phyloP scores from a whole-genome alignment of 2,329 filamentous ascomycete genomes.

The Colletotrichum simmondsii region DNA sequence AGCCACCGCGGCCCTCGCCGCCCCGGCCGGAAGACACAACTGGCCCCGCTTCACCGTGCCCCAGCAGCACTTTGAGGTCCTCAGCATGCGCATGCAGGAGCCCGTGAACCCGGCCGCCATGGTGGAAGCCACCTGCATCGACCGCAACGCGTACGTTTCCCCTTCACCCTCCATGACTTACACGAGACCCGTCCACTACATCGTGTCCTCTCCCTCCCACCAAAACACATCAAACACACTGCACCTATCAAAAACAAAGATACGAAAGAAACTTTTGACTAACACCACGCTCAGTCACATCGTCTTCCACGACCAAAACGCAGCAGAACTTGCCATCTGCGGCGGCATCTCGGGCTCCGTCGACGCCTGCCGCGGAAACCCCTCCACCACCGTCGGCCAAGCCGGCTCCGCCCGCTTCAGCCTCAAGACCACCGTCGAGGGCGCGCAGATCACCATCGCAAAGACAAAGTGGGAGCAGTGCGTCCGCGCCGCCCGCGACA shows the following conservation, averaged over 20 bases:
- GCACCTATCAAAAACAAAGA: neutral
- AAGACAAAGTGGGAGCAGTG: conserved; percentile 66
- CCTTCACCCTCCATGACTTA: neutral
- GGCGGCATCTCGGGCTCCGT: conserved; percentile 61
- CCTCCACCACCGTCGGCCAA: conserved; percentile 54
- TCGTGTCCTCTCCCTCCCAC: neutral
- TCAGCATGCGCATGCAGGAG: conserved; percentile 51
- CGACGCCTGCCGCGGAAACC: conserved; percentile 56
- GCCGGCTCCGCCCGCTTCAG: conserved; percentile 60
- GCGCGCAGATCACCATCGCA: conserved; percentile 62
- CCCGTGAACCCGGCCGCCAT: conserved; percentile 54
- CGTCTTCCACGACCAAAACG: conserved; percentile 60
- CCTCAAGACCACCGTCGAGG: conserved; percentile 52
- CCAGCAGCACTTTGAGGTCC: conserved; percentile 56
- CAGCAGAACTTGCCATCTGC: conserved; percentile 61
- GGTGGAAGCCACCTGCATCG: conserved; percentile 51
- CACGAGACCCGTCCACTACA: neutral
- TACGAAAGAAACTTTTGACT: neutral
- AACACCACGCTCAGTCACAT: conserved; percentile 44
- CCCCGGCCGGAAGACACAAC: conserved; percentile 37
- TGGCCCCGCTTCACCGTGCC: conserved; percentile 51
- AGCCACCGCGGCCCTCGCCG: conserved; percentile 44
- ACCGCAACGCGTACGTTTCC: conserved; percentile 51
- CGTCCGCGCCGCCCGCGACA: conserved; percentile 61
- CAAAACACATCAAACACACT: neutral